Base-by-base conservation (phyloP, 2,329 filamentous ascomycete genomes). In the Cercospora beticola region DNA sequence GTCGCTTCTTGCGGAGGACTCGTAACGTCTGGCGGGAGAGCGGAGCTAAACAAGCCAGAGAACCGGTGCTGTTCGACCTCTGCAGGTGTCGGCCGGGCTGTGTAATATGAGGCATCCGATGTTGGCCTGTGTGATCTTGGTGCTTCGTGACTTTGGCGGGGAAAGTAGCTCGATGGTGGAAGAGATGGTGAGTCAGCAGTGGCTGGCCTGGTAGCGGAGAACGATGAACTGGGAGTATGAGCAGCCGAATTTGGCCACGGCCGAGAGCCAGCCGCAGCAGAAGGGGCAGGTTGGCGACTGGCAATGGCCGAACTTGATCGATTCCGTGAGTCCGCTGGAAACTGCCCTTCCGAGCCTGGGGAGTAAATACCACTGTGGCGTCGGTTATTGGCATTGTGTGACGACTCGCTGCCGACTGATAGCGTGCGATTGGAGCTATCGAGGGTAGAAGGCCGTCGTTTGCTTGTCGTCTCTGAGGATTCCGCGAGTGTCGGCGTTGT, bases 291-390 rank as follows among this genome's bases (percentile, higher is more conserved):
- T n/a, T 69, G 70, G 84, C 83, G 79, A 26, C 79, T 80, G 26
- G 85, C 86, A 58, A 85, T 75, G 4, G 81, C 84, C 5, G 89
- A 88, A 74, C 87, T 85, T 23, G 86, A 85, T 57, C 86, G 85
- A 28, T 83, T 82, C 74, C 88, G 83, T 52, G 67, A 30, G 14
- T 65, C 62, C 4, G 67, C 57, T 3, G 65, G 28, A 2, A 64
- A 67, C 21, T 67, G 57, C 36, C 66, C 67, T 30, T 74, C 68
- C n/a, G 59, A 67, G 36, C 66, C 71, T 14, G 73, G 73, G 46
- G 85, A 85, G 73, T 92, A 89, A 62, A 89, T 88, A 30, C 87
- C 89, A 76, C 89, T 92, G 73, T 88, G 83, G 63, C 89, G 87
- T 16, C 72, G 77, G 61, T 61, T 81, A 57, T 78, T 77, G 58